These are phyloP conservation scores for Phalaenopsis equestris DNA, from an alignment of 106 monocot species.

Conservation along the genomic window DNA sequence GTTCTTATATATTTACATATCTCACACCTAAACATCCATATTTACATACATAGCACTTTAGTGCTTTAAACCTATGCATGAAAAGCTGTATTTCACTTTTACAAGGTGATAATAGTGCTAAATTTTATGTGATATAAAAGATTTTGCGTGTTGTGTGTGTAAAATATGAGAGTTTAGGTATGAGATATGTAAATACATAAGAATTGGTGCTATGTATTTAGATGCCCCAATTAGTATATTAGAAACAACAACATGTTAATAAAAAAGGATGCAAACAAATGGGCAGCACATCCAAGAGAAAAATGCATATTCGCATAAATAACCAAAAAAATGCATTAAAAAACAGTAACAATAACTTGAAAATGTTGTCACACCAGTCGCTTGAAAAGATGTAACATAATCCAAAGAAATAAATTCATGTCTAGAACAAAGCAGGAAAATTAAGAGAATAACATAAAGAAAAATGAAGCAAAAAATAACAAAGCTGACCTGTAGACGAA, in stretches of 20 bases:
- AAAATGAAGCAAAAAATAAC: slow-evolving; percentile 1
- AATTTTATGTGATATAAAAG: too few species aligned
- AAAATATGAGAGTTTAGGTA: too few species aligned
- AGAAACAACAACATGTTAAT: not conserved
- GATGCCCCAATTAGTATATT: not conserved
- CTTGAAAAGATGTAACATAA: not conserved
- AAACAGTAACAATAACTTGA: not conserved
- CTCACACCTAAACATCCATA: too few species aligned
- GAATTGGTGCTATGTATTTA: too few species aligned
- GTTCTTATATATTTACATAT: too few species aligned
- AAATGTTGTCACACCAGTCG: too few species aligned
- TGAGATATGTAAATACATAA: too few species aligned
- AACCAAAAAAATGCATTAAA: not conserved
- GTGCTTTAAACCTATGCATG: too few species aligned
- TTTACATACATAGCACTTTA: too few species aligned
- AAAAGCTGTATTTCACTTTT: too few species aligned
- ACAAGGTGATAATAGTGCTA: too few species aligned
- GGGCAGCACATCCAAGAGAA: not conserved
- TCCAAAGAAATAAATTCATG: not conserved
- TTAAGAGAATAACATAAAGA: not conserved
- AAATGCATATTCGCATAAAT: not conserved
- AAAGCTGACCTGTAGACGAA: slow-evolving; percentile 82
- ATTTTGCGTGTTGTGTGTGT: too few species aligned
- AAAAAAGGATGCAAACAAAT: not conserved
- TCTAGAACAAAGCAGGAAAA: slow-evolving; percentile 1